A percentile compares a stretch with the other conserved stretches of the same genome.
Evolutionary conservation across 2,329 filamentous ascomycete genomes (phyloP).

Genomic region (Fusarium chaquense): DNA sequence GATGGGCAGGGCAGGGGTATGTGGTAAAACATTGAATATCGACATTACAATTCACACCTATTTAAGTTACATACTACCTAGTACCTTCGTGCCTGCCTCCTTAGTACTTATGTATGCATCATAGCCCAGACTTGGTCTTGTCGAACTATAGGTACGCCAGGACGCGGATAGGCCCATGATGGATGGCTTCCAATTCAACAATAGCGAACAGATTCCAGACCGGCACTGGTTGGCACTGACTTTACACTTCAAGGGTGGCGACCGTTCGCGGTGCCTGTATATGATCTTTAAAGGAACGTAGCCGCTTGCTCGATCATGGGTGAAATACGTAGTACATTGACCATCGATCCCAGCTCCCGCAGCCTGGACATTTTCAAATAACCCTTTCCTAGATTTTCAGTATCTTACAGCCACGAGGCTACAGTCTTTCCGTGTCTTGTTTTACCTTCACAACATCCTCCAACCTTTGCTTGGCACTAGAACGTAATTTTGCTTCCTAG

Average conservation of each 20-base stretch:
- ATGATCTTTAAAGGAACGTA: not conserved
- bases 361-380: not conserved
- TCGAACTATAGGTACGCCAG: constrained; percentile 1
- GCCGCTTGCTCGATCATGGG: not conserved
- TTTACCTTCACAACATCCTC: not conserved
- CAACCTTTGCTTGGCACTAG: not conserved
- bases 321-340: not conserved
- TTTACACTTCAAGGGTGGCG: constrained; percentile 2
- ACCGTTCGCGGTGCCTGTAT: not conserved
- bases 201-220: not conserved
- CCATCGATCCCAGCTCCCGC: not conserved
- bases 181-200: not conserved
- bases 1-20: not conserved
- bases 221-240: not conserved
- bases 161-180: not conserved
- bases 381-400: not conserved
- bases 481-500: not conserved
- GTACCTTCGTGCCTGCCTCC: no score
- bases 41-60: not conserved
- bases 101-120: not conserved
- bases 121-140: not conserved
- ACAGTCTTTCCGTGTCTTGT: not conserved
- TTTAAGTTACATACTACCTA: not conserved
- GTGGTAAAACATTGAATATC: not conserved
- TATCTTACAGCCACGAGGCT: not conserved